phyloP scores from a whole-genome alignment of 2,329 filamentous ascomycete genomes.

The Trichophyton mentagrophytes region DNA sequence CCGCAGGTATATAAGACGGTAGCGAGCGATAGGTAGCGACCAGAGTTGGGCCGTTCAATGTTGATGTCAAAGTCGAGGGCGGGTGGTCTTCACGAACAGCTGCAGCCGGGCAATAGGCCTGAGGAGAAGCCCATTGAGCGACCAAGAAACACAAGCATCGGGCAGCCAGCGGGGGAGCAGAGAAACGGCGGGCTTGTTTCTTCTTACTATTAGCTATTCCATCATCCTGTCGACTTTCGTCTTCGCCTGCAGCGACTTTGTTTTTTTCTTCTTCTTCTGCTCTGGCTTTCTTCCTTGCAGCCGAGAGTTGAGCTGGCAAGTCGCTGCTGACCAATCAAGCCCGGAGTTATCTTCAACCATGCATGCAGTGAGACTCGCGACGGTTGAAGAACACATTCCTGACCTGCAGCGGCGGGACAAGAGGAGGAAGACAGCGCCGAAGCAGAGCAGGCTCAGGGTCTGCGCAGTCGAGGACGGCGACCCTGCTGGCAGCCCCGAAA shows the following conservation, averaged over 20 bases:
- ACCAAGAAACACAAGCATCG: not conserved
- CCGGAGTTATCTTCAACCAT: too few relatives aligned
- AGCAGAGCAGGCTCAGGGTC: not conserved
- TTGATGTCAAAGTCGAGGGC: not conserved
- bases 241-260: too few relatives aligned
- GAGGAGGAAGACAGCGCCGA: not conserved
- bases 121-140: conserved; percentile 10
- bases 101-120: conserved; percentile 8
- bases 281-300: not conserved
- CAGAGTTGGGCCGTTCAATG: not conserved
- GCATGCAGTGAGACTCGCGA: too few relatives aligned
- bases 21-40: not conserved
- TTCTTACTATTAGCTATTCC: not conserved
- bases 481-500: not conserved
- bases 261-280: not conserved
- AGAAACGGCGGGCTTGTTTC: not conserved
- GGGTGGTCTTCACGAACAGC: not conserved
- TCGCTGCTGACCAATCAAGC: not conserved
- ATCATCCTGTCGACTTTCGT: not conserved
- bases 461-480: too few relatives aligned
- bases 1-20: not conserved
- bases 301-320: not conserved
- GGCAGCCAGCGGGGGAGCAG: not conserved
- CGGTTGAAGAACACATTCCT: too few relatives aligned
- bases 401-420: not conserved